Base-by-base conservation (phyloP, 163 green algal genomes). In the Scenedesmus sp. region DNA sequence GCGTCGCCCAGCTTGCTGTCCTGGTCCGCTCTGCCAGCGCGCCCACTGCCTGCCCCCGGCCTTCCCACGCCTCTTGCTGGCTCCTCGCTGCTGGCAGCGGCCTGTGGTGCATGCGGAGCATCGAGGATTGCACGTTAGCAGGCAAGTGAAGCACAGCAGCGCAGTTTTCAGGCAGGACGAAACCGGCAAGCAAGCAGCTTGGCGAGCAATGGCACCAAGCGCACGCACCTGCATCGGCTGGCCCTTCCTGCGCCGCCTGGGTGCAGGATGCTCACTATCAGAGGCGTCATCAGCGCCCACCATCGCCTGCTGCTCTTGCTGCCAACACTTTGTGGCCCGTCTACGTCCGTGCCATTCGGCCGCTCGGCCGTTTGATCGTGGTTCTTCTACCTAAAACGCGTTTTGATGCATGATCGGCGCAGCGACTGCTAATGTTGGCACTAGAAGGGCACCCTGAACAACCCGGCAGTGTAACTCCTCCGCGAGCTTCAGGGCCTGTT, bases 41-140 rank as follows among this genome's bases (percentile, higher is more conserved):
- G n/a, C 60, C 18, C 86, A 67, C 74, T 66, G 67, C 66, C 66
- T 84, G 34, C 86, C 70, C 86, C 67, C 67, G 67, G 86, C 86
- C 67, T 90, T 84, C 34, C 52, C 46, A 67, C 46, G 66, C 54
- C 52, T 16, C 70, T 90, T 34, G 86, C 67, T 60, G 86, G 86
- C 60, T 83, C 86, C 67, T 90, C 86, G 34, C 86, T 90, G 20
- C 54, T 90, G 6, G 86, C 86, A 46, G 86, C 86, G 13, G 86
- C 86, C 86, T 90, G 52, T 55, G 64, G 56, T 55, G 34, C 23
- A 13, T 15, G 23, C 70, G 70, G 70, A 79, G 8, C 5, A 6
- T 79, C 16, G 16, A 8, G 23, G 46, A 3, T 52, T 52, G 23
- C 23, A 5, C 70, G 8, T 2, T 79, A 79, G 20, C 20, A 79